phyloP scores from a whole-genome alignment of 2,329 filamentous ascomycete genomes.

The Keithomyces neogunnii region DNA sequence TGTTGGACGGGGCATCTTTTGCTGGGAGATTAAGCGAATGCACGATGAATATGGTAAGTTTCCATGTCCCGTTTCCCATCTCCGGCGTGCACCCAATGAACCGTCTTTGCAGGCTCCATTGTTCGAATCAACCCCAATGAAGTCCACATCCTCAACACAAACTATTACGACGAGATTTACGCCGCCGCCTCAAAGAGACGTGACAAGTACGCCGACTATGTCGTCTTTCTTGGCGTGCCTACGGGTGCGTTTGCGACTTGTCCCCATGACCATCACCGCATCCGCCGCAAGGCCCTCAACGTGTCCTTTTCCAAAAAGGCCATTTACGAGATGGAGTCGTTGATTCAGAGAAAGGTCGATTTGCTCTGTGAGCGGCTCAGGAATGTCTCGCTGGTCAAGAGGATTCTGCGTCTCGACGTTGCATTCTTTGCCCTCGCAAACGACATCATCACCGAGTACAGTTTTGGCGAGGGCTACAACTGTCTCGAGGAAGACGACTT shows the following conservation, averaged over 20 bases:
- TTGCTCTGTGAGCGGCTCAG: neutral
- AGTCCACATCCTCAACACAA: slow-evolving; percentile 19
- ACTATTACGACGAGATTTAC: slow-evolving; percentile 13
- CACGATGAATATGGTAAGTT: slow-evolving; percentile 26
- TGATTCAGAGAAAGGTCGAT: slow-evolving; percentile 1
- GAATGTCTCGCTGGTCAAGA: neutral
- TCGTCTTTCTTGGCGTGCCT: neutral
- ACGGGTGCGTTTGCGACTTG: slow-evolving; percentile 8
- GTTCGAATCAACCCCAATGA: slow-evolving; percentile 19
- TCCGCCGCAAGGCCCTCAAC: slow-evolving; percentile 10
- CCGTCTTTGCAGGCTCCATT: slow-evolving; percentile 16
- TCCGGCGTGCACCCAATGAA: no score
- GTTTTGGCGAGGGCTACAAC: slow-evolving; percentile 1
- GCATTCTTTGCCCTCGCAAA: slow-evolving; percentile 1
- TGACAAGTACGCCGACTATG: slow-evolving; percentile 3
- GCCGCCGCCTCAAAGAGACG: neutral
- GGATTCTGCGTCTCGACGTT: neutral
- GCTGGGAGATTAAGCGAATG: slow-evolving; percentile 20
- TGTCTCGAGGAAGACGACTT: neutral
- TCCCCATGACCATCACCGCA: slow-evolving; percentile 11
- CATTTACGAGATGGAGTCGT: neutral
- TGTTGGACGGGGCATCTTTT: slow-evolving; percentile 17
- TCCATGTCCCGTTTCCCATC: neutral
- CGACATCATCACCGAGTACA: slow-evolving; percentile 5
- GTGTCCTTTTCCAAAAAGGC: slow-evolving; percentile 13